Evolutionary conservation across 2,329 filamentous ascomycete species (phyloP), one percentile per base, ranked within the genome.

Genomic region (Septoria petroselini): DNA sequence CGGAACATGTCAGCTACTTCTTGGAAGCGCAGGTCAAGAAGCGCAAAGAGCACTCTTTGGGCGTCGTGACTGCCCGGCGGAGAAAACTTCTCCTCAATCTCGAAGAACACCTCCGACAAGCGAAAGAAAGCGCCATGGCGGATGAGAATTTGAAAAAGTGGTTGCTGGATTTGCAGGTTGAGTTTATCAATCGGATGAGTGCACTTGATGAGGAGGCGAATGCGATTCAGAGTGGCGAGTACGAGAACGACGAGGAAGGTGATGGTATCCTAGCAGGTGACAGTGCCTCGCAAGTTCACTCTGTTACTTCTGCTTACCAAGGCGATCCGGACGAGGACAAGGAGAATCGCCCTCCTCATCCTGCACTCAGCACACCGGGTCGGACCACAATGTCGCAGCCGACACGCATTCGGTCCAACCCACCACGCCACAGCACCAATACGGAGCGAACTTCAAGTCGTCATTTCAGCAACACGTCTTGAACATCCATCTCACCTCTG

Each of bases 31-130:
- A 78, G 17, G 74, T 76, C 15, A 77, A 82, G 49, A 75, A 74
- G 19, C 82, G 76, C 56, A 82, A 80, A 59, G 78, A 78, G 57
- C 75, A 71, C 2, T 83, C 82, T 0, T 75, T 79, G 46, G 76
- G 79, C 0, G 72, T 82, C 11, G 77, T 80, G 4, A 69, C 84
- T 17, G 74, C 80, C 7, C 76, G 79, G n/a, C 79, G 84, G 27
- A 76, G 89, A 18, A 91, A 86, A 54, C 69, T 95, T 9, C 76
- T 95, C 1, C 72, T 93, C 6, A 82, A 82, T 25, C 69, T 95
- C 9, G 79, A 82, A 40, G 88, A 90, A 58, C 82, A 86, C 38
- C 72, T 96, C 19, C 65, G 79, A 9, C 85, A 93, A 52, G 84
- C 86, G 0, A 72, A 75, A 1, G 74, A 81, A 12, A 84, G 85